Percentiles rank a stretch among this genome's conserved stretches.
Conservation (phyloP, 371 early-diverging fungal species). For the Mucor irregularis region DNA sequence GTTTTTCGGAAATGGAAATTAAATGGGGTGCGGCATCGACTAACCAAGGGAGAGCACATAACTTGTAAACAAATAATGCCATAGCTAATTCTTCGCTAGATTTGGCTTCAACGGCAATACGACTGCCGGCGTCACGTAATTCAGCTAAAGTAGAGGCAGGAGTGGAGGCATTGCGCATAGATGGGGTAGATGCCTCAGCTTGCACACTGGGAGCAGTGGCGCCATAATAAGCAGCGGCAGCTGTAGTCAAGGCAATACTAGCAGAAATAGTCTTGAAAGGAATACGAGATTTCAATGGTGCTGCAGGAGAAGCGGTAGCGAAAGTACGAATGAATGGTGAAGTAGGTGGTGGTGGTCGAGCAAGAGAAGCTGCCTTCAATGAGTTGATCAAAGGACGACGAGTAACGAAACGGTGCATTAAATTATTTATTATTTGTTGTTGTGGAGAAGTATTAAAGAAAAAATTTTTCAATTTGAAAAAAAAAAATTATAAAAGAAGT, state of each 20-base stretch:
- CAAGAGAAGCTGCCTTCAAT: conserved; percentile 1
- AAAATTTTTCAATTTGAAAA: background rate
- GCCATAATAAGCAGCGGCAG: conserved; percentile 16
- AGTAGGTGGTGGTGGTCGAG: background rate
- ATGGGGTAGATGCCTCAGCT: conserved; percentile 17
- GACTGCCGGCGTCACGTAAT: conserved; percentile 31
- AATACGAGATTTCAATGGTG: conserved; percentile 5
- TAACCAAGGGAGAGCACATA: conserved; percentile 68
- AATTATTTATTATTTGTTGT: background rate
- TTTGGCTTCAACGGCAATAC: conserved; percentile 57
- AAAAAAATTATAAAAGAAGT: background rate
- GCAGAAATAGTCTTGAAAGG: conserved; percentile 33
- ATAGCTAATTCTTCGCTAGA: conserved; percentile 64
- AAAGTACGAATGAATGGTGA: conserved; percentile 5
- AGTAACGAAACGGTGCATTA: conserved; percentile 23
- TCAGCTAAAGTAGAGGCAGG: conserved; percentile 22
- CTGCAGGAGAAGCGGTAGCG: too few species aligned
- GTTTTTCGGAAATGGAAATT: conserved; percentile 58
- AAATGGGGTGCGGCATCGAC: conserved; percentile 70
- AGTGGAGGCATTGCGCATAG: conserved; percentile 6
- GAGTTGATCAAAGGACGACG: conserved; percentile 3
- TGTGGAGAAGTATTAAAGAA: background rate
- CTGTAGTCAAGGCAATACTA: conserved; percentile 18
- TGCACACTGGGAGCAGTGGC: conserved; percentile 2
- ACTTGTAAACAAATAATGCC: conserved; percentile 75